Evolutionary conservation across 371 early-diverging fungal species (phyloP), one percentile per base, ranked within the genome.

Genomic region (Mucor mucedo): DNA sequence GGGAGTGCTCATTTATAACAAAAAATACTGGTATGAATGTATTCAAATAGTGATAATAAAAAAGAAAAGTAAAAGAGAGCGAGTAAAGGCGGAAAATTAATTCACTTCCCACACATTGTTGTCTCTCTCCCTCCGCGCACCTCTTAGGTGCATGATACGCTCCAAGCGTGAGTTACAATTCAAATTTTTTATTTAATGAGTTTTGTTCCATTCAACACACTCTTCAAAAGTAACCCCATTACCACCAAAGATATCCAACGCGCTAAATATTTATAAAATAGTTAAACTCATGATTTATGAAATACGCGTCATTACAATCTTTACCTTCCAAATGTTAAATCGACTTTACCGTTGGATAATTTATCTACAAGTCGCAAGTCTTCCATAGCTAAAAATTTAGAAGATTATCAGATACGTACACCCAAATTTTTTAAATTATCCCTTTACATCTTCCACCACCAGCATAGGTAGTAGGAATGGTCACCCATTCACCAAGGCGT

Each of bases 201-300:
- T 13, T 13, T 66, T 58, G 54, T 93, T 93, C 92, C 94, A 95
- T 40, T 65, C 78, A 3, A 94, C 88, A 71, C 94, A 94, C 50
- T 94, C 95, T 4, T 74, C 78, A 73, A 98, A 94, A 53, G 79
- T 86, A 39, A 98, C 90, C 30, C 85, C 86, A 44, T 70, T 74
- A 8, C 98, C 97, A 38, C 98, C 98, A 86, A 98, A 98, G n/a
- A 98, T 91, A 79, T 98, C 98, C 70, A 98, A 73, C 5, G 97
- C 96, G 72, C 96, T 94, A 44, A 21, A 21, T 21, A 21, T 21
- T 21, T 21, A 21, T 21, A 1, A 21, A 21, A 21, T 21, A 21
- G 21, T 21, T 21, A 21, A 21, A 21, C 21, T 44, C 0, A 44
- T 44, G 10, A 13, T 4, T 41, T 9, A 21, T 21, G 21, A 21